A percentile compares a stretch with the other conserved stretches of the same genome.
These are phyloP conservation scores for Fusarium gaditjirri DNA, from an alignment of 2,329 filamentous ascomycete species.

Conservation along the genomic window DNA sequence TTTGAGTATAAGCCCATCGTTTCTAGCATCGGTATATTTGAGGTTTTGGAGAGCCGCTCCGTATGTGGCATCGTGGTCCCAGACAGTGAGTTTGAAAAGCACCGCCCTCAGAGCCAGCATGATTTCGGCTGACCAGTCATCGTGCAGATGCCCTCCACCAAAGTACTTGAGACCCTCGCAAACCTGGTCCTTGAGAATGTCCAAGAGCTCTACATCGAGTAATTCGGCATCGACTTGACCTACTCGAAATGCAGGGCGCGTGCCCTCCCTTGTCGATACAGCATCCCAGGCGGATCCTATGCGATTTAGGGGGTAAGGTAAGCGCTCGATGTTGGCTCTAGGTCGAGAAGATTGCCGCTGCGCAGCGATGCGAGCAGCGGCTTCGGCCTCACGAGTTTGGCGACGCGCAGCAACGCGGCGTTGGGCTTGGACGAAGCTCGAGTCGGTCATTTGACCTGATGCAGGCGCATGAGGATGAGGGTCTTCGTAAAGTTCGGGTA, in stretches of 20 bases:
- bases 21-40: slow-evolving; percentile 86
- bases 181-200: slow-evolving; percentile 86
- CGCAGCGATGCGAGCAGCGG: slow-evolving; percentile 64
- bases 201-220: slow-evolving; percentile 90
- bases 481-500: background rate
- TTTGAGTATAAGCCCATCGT: slow-evolving; percentile 68
- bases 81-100: slow-evolving; percentile 94
- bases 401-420: slow-evolving; percentile 85
- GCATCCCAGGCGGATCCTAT: slow-evolving; percentile 74
- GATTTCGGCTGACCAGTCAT: slow-evolving; percentile 91
- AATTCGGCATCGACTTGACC: slow-evolving; percentile 96
- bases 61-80: slow-evolving; percentile 96
- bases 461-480: slow-evolving; percentile 52
- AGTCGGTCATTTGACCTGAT: slow-evolving; percentile 57
- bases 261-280: slow-evolving; percentile 79
- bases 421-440: slow-evolving; percentile 88
- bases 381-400: slow-evolving; percentile 75
- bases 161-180: slow-evolving; percentile 90
- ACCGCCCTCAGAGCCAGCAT: slow-evolving; percentile 78
- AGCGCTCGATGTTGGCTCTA: slow-evolving; percentile 63
- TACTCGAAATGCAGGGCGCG: slow-evolving; percentile 87
- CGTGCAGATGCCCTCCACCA: slow-evolving; percentile 76
- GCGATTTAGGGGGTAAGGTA: slow-evolving; percentile 72
- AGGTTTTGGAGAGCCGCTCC: slow-evolving; percentile 93
- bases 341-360: slow-evolving; percentile 64